Percentiles rank a stretch among this genome's conserved stretches.
These are phyloP conservation scores for Delphinella strobiligena DNA, from an alignment of 2,329 filamentous ascomycete species.

Conservation along the genomic window DNA sequence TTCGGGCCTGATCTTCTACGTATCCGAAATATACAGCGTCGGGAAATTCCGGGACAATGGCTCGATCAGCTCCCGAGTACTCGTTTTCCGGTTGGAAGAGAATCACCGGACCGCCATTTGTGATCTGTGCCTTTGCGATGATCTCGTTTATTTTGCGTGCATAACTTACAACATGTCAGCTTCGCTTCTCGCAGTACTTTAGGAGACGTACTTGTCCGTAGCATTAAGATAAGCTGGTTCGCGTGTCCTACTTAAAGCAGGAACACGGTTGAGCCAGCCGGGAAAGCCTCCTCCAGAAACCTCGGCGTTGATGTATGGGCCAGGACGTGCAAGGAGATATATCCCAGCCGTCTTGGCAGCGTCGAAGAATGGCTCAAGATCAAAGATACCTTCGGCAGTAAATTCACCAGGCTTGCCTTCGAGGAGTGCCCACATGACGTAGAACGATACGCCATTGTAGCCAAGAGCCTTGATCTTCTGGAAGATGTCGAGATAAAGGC, in stretches of 20 bases:
- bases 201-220: conserved; percentile 41
- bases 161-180: not conserved
- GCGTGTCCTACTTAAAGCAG: conserved; percentile 50
- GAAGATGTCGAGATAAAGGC: conserved; percentile 59
- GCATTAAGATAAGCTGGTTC: conserved; percentile 51
- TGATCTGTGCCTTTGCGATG: conserved; percentile 67
- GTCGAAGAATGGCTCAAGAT: conserved; percentile 62
- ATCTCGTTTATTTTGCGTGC: conserved; percentile 40
- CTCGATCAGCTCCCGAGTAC: conserved; percentile 22
- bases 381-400: conserved; percentile 58
- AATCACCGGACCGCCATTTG: conserved; percentile 69
- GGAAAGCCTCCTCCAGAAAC: conserved; percentile 66
- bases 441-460: conserved; percentile 70
- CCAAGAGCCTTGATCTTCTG: conserved; percentile 74
- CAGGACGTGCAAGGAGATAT: conserved; percentile 58
- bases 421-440: conserved; percentile 64
- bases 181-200: not conserved
- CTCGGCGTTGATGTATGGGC: conserved; percentile 72
- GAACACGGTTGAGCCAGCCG: conserved; percentile 63
- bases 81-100: conserved; percentile 75
- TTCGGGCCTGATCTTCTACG: conserved; percentile 54
- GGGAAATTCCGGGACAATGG: conserved; percentile 37
- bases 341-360: conserved; percentile 62
- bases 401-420: conserved; percentile 64
- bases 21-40: conserved; percentile 58